Conservation (phyloP, 2,329 filamentous ascomycete genomes). For the Fusarium sp. region DNA sequence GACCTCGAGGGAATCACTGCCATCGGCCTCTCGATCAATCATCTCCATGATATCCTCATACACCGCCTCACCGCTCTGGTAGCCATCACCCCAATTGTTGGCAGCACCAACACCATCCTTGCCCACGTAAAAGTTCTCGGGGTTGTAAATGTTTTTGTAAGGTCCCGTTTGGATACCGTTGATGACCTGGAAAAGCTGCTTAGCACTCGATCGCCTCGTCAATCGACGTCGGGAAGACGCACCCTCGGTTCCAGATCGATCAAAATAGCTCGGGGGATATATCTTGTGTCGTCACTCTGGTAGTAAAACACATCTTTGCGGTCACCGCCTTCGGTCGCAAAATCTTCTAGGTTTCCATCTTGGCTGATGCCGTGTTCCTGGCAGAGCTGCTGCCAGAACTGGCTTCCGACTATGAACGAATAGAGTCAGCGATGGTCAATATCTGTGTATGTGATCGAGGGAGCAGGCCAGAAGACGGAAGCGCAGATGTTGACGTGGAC, state of each 20-base stretch:
- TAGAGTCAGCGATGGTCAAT: conserved; percentile 49
- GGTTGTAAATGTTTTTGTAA: conserved; percentile 99
- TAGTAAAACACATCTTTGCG: conserved; percentile 99
- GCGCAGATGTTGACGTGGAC: not conserved
- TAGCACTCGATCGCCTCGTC: conserved; percentile 5
- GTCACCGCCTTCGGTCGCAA: conserved; percentile 96
- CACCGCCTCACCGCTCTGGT: conserved; percentile 89
- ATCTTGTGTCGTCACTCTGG: conserved; percentile 98
- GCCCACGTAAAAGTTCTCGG: conserved; percentile 97
- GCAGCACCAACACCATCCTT: conserved; percentile 94
- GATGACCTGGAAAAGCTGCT: conserved; percentile 70
- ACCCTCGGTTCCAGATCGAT: conserved; percentile 94
- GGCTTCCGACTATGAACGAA: conserved; percentile 78
- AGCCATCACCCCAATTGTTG: conserved; percentile 98
- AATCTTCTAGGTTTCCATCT: conserved; percentile 96
- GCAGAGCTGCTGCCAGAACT: conserved; percentile 99
- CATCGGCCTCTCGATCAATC: conserved; percentile 98
- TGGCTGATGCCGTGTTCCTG: conserved; percentile 98
- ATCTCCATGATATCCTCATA: conserved; percentile 99
- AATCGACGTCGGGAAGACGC: conserved; percentile 36
- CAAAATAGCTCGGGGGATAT: conserved; percentile 95
- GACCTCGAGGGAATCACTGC: conserved; percentile 92
- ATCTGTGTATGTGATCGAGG: not conserved
- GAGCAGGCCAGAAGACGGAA: not conserved
- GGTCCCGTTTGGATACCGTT: conserved; percentile 92